Evolutionary conservation across 345 rosid genomes (phyloP).

Genomic region (Gossypium thurberi): DNA sequence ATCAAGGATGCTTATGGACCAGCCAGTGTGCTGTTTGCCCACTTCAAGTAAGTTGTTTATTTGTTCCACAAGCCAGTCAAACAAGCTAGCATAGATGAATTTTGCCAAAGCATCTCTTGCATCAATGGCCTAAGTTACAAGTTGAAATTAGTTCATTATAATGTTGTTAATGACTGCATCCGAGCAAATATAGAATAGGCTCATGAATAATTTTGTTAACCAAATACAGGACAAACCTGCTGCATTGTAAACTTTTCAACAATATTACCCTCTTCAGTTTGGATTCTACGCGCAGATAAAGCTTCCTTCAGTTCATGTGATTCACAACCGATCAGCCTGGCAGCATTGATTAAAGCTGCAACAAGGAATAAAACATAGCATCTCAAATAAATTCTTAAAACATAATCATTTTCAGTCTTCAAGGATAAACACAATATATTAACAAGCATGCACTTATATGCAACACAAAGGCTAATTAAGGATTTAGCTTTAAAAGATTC

Average conservation of each 20-base stretch:
- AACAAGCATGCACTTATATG: background rate
- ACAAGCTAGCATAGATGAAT: constrained; percentile 70
- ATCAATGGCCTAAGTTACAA: constrained; percentile 59
- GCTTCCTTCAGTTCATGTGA: constrained; percentile 46
- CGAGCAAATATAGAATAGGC: background rate
- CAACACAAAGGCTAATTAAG: background rate
- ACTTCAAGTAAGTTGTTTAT: constrained; percentile 63
- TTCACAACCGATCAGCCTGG: constrained; percentile 67
- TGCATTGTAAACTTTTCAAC: constrained; percentile 62
- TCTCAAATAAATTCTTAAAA: constrained; percentile 13
- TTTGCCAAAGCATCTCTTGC: constrained; percentile 87
- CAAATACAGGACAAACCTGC: constrained; percentile 47
- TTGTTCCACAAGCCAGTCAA: constrained; percentile 85
- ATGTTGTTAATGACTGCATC: background rate
- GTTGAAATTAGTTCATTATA: background rate
- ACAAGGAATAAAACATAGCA: constrained; percentile 19
- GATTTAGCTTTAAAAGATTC: background rate
- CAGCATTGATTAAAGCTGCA: constrained; percentile 64
- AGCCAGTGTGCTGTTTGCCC: constrained; percentile 46
- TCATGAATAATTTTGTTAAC: constrained; percentile 3
- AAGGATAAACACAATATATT: background rate
- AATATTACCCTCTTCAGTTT: constrained; percentile 61
- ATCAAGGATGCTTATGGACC: constrained; percentile 90
- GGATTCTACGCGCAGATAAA: constrained; percentile 61
- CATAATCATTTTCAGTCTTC: background rate